phyloP scores from a whole-genome alignment of 345 rosid genomes.

The Bruguiera parviflora region DNA sequence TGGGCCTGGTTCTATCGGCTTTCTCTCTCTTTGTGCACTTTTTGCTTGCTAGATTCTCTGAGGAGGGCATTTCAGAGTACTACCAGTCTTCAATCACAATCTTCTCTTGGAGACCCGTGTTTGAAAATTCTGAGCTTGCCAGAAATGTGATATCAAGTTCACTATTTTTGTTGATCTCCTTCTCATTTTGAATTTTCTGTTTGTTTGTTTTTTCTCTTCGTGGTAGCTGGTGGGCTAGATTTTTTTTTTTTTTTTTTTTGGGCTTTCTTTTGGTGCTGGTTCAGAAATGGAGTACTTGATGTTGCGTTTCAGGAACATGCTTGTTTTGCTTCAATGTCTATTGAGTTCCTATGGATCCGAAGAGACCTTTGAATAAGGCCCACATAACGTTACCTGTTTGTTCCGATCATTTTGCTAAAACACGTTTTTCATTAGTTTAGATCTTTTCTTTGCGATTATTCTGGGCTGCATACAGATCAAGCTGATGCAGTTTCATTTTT shows the following conservation, averaged over 20 bases:
- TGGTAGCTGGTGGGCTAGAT: constrained; percentile 7
- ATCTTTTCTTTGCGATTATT: constrained; percentile 19
- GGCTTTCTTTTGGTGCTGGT: neutral
- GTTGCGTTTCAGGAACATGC: neutral
- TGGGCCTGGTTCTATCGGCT: constrained; percentile 69
- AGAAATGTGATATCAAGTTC: constrained; percentile 35
- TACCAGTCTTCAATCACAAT: constrained; percentile 80
- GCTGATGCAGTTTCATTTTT: neutral
- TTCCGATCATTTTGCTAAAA: constrained; percentile 2
- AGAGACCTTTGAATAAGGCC: constrained; percentile 2
- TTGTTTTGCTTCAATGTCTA: constrained; percentile 3
- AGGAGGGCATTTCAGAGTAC: constrained; percentile 55
- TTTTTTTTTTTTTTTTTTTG: neutral
- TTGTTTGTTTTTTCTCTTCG: neutral
- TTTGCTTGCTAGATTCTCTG: constrained; percentile 78
- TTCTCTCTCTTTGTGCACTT: constrained; percentile 75
- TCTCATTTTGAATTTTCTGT: constrained; percentile 1
- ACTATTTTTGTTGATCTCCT: constrained; percentile 6
- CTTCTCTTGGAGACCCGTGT: constrained; percentile 96
- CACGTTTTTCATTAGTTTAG: constrained; percentile 5
- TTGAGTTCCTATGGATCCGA: constrained; percentile 20
- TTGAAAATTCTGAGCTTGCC: constrained; percentile 51
- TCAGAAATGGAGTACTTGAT: neutral
- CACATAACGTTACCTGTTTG: neutral
- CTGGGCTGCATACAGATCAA: neutral